These are phyloP conservation scores for Vigna nakashimae DNA, from an alignment of 306 rosid genomes.

Conservation along the genomic window DNA sequence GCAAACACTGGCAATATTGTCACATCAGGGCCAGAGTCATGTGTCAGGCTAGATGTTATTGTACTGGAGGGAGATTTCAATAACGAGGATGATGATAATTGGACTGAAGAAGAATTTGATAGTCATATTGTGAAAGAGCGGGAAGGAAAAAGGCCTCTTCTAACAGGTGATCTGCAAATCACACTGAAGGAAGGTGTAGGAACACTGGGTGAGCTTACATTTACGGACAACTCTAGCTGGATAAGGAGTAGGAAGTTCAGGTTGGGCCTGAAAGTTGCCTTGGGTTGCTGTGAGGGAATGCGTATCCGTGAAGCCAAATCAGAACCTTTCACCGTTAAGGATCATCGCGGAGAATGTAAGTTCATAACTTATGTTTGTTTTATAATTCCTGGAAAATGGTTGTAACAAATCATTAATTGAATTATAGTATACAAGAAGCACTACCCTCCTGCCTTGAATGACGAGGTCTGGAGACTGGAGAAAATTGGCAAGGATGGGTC, in stretches of 20 bases:
- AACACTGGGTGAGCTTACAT: constrained; percentile 78
- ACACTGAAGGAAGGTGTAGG: constrained; percentile 81
- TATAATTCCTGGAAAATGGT: constrained; percentile 22
- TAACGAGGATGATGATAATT: constrained; percentile 76
- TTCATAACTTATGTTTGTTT: constrained; percentile 37
- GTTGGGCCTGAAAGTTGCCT: constrained; percentile 76
- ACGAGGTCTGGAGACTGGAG: constrained; percentile 92
- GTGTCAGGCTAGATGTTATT: constrained; percentile 65
- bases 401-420: constrained; percentile 22
- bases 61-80: constrained; percentile 93
- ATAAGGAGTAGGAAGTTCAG: constrained; percentile 92
- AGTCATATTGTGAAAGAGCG: constrained; percentile 86
- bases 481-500: constrained; percentile 94
- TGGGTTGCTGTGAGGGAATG: constrained; percentile 60
- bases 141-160: constrained; percentile 86
- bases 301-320: constrained; percentile 89
- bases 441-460: constrained; percentile 77
- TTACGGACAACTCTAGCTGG: constrained; percentile 95
- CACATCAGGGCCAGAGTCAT: constrained; percentile 73
- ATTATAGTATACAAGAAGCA: constrained; percentile 85
- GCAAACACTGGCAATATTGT: constrained; percentile 58
- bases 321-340: constrained; percentile 88
- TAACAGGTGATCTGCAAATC: constrained; percentile 82
- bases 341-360: constrained; percentile 94
- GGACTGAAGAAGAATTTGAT: constrained; percentile 84